A percentile compares a stretch with the other conserved stretches of the same genome.
Conservation (phyloP, 345 rosid genomes). For the Dimocarpus longan region DNA sequence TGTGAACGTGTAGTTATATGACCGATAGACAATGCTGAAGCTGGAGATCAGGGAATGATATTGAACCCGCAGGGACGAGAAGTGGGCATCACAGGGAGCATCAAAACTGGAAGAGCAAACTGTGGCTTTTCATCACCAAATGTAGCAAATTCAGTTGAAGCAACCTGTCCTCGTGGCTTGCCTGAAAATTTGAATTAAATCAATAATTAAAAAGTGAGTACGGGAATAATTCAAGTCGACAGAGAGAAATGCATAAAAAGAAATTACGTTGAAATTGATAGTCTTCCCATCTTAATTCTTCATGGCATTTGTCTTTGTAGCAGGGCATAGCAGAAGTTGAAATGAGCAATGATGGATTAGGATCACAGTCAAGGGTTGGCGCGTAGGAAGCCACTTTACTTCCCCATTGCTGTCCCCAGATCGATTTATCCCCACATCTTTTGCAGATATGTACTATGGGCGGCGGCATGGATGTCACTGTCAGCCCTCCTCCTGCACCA, state of each 20-base stretch:
- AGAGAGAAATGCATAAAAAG: not conserved
- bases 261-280: not conserved
- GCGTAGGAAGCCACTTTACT: not conserved
- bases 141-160: not conserved
- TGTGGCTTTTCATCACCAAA: not conserved
- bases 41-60: not conserved
- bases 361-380: not conserved
- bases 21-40: no score
- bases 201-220: not conserved
- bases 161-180: conserved; percentile 5
- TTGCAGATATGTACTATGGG: not conserved
- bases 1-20: no score
- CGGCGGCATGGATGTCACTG: not conserved
- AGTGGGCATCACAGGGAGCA: not conserved
- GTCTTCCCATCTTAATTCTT: conserved; percentile 26
- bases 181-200: conserved; percentile 6
- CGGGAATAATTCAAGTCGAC: not conserved
- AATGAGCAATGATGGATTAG: not conserved
- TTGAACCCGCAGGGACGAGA: not conserved
- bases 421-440: not conserved
- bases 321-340: not conserved
- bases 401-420: not conserved
- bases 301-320: not conserved
- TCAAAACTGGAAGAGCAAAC: not conserved
- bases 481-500: no score